Evolutionary conservation across 2,329 filamentous ascomycete species (phyloP), one percentile per base, ranked within the genome.

Genomic region (Alternaria tenuissima): DNA sequence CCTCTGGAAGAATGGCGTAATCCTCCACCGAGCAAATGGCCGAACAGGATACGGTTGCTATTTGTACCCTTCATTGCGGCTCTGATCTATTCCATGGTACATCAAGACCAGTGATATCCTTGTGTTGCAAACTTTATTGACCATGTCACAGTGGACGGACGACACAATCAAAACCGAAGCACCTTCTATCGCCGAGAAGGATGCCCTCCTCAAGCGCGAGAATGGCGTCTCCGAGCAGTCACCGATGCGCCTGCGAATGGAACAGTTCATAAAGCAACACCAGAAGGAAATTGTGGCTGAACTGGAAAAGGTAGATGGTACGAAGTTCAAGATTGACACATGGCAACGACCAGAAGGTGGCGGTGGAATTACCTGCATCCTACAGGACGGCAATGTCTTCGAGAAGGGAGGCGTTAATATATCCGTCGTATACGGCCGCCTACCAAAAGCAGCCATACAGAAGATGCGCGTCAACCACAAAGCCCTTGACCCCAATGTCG

Each of bases 361-460:
- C 42, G 95, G 95, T 57, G 95, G 95, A 66, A 94, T 94, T 70
- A 96, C 93, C 16, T 97, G 94, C 79, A 94, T 99, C 39, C 84
- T 99, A 18, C 95, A 99, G 79, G 93, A 97, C 67, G 94, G 95
- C 68, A 94, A 96, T 64, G 93, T 97, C 52, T 99, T 99, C 74
- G 95, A 99, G 80, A 99, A 99, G 82, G 95, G 92, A 44, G 95
- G 95, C 30, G 93, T 98, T 61, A 97, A 96, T 75, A 94, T 94
- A 74, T 96, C 92, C 58, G 89, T 98, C 63, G 95, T 99, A 51
- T 98, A 99, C 76, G 95, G 95, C 62, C 91, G 89, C 48, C 86
- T 99, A 2, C 94, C 94, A 34, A 90, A 92, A 72, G 85, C 92
- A 0, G 95, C 93, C 30, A 96, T 99, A 67, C 86, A 74, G 38